Conservation (phyloP, 1,284 basidiomycete genomes). For the Porogramme epimiltina region DNA sequence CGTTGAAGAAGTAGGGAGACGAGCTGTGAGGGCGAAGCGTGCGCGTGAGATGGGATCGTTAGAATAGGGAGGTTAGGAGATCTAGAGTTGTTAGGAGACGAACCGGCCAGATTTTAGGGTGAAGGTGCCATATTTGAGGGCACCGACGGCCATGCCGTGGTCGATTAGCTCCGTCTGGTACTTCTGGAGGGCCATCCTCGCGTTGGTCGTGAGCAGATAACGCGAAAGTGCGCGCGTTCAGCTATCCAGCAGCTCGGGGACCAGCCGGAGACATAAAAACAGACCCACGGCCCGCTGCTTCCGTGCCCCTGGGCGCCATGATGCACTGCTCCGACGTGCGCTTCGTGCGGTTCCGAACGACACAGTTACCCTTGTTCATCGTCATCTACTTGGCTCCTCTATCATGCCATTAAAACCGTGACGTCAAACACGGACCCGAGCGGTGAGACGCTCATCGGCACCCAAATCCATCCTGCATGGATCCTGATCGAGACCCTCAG, state of each 20-base stretch:
- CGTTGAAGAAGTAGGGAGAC: slow-evolving; percentile 98
- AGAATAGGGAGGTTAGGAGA: background rate
- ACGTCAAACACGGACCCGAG: background rate
- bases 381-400: too few species aligned
- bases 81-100: slow-evolving; percentile 33
- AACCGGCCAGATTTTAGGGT: slow-evolving; percentile 94
- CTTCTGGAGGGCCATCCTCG: slow-evolving; percentile 29
- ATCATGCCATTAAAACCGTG: background rate
- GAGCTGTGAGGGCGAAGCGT: slow-evolving; percentile 49
- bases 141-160: slow-evolving; percentile 53
- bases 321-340: too few species aligned
- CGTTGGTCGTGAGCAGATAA: background rate
- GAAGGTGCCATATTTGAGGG: slow-evolving; percentile 89
- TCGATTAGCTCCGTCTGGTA: slow-evolving; percentile 52
- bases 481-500: background rate
- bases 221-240: background rate
- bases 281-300: too few species aligned
- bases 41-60: background rate
- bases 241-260: too few species aligned
- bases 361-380: too few species aligned
- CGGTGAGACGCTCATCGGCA: background rate
- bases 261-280: too few species aligned
- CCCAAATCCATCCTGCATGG: slow-evolving; percentile 1
- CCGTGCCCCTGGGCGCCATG: too few species aligned
- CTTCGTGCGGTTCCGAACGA: too few species aligned